Evolutionary conservation across 2,329 filamentous ascomycete species (phyloP), one percentile per base, ranked within the genome.

Genomic region (Boeremia exigua): DNA sequence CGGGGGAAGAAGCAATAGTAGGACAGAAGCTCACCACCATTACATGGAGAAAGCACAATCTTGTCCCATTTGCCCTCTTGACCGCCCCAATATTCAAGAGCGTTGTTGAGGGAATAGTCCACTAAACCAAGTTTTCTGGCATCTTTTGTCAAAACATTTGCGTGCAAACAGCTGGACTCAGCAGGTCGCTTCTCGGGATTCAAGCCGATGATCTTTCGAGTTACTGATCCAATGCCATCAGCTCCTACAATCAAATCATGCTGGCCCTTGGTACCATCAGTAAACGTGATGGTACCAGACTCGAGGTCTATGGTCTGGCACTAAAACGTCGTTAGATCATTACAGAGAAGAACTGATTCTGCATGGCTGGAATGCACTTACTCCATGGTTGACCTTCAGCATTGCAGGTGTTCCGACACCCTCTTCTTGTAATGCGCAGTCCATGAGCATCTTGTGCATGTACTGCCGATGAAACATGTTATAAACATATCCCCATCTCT

Each of bases 1-100:
- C 83, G 79, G 0, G 86, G 83, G 73, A 88, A 89, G 78, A 89
- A 89, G 74, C 86, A 88, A 74, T 90, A 89, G 75, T 88, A 90
- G 0, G 85, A 88, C 2, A 88, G 78, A 2, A 89, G 75, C 56
- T 82, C 82, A 48, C 87, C 86, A 25, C 82, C 82, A 65, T 88
- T 87, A 75, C 87, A 90, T 3, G 87, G 86, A 0, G 86, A 88
- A 2, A 89, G 77, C 3, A 90, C 87, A 54, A 90, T 89, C 79
- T 90, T 90, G 72, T 89, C 84, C 60, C 60, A 79, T 79, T 62
- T 84, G 65, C 84, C 85, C 49, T 86, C 83, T 47, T 86, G 82
- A 1, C 87, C 87, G 28, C 87, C 87, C 87, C 87, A 90, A 77
- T 88, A 89, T 70, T 90, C 85, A 0, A 90, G 77, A 0, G 86